A percentile compares a stretch with the other conserved stretches of the same genome.
Conservation (phyloP, 441 rosid genomes). For the Monsonia emarginata region DNA sequence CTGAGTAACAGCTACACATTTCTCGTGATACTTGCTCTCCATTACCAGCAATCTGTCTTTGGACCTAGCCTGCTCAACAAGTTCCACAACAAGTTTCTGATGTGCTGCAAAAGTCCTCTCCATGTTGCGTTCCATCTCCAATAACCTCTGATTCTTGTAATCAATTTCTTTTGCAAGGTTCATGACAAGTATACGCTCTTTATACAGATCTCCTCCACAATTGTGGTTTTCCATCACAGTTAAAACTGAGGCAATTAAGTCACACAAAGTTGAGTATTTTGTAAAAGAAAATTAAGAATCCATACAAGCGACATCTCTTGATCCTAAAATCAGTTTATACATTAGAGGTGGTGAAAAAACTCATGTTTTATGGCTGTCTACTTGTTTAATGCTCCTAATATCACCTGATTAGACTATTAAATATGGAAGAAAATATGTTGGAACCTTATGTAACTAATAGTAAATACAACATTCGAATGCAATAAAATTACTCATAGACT, state of each 20-base stretch:
- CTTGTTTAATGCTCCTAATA: neutral
- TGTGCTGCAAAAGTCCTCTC: neutral
- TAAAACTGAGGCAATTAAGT: neutral
- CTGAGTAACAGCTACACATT: neutral
- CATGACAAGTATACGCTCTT: conserved; percentile 6
- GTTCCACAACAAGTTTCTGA: conserved; percentile 8
- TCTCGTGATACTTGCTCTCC: neutral
- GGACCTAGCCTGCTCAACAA: conserved; percentile 2
- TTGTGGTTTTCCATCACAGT: conserved; percentile 2
- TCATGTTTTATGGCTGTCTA: neutral
- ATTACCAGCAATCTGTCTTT: neutral
- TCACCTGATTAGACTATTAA: too few species aligned
- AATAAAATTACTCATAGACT: too few species aligned
- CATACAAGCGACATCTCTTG: neutral
- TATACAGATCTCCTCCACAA: conserved; percentile 8
- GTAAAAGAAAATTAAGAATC: neutral
- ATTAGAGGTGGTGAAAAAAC: neutral
- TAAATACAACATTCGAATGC: too few species aligned
- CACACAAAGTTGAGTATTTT: too few species aligned
- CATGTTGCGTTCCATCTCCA: conserved; percentile 12
- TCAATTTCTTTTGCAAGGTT: conserved; percentile 19
- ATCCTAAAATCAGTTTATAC: neutral
- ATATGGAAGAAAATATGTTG: too few species aligned
- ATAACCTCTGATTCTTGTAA: conserved; percentile 15
- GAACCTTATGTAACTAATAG: too few species aligned